phyloP scores from a whole-genome alignment of 305 asterid species.

The Fraxinus latifolia region DNA sequence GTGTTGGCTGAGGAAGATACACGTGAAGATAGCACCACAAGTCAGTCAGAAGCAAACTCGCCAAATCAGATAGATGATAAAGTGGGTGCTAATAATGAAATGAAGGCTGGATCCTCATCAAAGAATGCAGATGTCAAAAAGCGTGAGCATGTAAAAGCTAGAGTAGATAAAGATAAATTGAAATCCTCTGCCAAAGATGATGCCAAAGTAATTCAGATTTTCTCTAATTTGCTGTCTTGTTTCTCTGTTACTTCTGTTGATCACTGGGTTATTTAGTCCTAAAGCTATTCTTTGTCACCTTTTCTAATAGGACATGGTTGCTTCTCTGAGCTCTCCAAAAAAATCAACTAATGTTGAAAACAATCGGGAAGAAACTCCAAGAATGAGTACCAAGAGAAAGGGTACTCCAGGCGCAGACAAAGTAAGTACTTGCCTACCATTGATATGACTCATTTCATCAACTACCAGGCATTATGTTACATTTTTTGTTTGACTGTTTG shows the following conservation, averaged over 20 bases:
- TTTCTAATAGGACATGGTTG: conserved; percentile 39
- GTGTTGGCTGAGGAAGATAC: conserved; percentile 36
- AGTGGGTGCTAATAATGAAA: conserved; percentile 39
- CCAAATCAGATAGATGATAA: conserved; percentile 43
- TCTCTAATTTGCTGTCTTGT: conserved; percentile 10
- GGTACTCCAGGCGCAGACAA: conserved; percentile 53
- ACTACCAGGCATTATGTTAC: not conserved
- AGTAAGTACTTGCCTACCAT: conserved; percentile 36
- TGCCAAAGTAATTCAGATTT: conserved; percentile 39
- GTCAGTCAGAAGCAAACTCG: conserved; percentile 54
- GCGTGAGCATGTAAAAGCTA: conserved; percentile 50
- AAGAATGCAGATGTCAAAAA: conserved; percentile 45
- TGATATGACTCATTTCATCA: conserved; percentile 9
- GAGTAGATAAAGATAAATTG: conserved; percentile 35
- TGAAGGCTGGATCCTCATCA: conserved; percentile 38
- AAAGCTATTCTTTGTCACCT: conserved; percentile 25
- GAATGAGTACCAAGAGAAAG: conserved; percentile 59
- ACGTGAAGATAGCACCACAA: conserved; percentile 37
- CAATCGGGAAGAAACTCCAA: conserved; percentile 50
- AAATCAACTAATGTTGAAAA: conserved; percentile 49
- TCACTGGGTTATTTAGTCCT: conserved; percentile 4
- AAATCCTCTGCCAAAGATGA: conserved; percentile 47
- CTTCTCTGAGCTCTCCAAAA: conserved; percentile 47
- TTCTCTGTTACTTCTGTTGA: conserved; percentile 17
- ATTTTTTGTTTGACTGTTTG: not conserved